phyloP scores from a whole-genome alignment of 2,329 filamentous ascomycete species.

The Colletotrichum cuscutae region DNA sequence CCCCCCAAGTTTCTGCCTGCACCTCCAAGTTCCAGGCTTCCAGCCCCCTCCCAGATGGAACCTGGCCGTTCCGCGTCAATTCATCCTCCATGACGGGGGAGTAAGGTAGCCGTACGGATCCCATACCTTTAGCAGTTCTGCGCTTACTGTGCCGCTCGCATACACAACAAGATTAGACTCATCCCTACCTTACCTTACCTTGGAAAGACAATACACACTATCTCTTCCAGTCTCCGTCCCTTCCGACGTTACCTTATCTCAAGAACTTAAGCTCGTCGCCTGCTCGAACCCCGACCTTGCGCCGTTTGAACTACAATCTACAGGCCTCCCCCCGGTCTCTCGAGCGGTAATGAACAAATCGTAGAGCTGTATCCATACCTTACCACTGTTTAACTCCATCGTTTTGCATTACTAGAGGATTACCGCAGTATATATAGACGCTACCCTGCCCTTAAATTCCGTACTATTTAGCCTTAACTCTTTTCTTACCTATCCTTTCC shows the following conservation, averaged over 20 bases:
- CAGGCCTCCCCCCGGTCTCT: background rate
- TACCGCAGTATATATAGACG: too few species aligned
- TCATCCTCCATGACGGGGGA: background rate
- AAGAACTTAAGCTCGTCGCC: background rate
- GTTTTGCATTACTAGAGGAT: too few species aligned
- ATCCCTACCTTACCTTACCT: too few species aligned
- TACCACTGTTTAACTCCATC: too few species aligned
- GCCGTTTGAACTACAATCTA: background rate
- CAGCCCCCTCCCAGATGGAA: background rate
- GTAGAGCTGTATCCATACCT: background rate
- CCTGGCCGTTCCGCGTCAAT: background rate
- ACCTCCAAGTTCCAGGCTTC: background rate
- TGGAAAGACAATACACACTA: too few species aligned
- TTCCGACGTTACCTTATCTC: background rate
- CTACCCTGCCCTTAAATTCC: too few species aligned
- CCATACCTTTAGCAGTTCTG: background rate
- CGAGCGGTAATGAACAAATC: background rate
- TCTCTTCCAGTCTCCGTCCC: background rate
- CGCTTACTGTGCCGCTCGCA: background rate
- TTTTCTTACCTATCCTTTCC: too few species aligned
- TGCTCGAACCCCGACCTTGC: background rate
- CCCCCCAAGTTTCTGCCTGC: too few species aligned
- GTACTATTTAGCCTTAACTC: too few species aligned
- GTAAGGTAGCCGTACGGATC: too few species aligned
- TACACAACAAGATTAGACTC: background rate